Conservation (phyloP, 2,329 filamentous ascomycete species). For the Monosporascus sp. region DNA sequence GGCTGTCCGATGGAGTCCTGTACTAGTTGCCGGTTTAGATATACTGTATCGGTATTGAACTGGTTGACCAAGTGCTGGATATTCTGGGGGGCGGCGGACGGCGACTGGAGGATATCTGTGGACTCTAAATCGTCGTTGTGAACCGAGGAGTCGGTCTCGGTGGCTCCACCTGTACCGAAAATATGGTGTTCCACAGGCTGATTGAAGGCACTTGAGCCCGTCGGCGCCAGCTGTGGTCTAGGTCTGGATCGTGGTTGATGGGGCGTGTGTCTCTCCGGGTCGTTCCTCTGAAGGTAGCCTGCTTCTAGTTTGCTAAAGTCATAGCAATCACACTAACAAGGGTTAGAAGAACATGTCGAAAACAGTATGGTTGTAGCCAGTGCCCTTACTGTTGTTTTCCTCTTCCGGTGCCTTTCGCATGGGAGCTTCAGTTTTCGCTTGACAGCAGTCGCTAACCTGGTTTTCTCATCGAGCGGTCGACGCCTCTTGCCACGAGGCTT, state of each 20-base stretch:
- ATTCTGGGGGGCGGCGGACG: constrained; percentile 6
- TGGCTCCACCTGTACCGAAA: no score
- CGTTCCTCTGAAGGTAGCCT: constrained; percentile 8
- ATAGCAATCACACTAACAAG: constrained; percentile 23
- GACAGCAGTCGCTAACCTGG: constrained; percentile 20
- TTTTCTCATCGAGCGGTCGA: constrained; percentile 19
- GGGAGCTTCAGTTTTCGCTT: constrained; percentile 24
- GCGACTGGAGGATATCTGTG: constrained; percentile 4
- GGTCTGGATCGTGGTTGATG: background rate
- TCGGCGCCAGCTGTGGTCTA: background rate
- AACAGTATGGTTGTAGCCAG: background rate
- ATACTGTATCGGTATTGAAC: constrained; percentile 14
- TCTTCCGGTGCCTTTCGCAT: constrained; percentile 18
- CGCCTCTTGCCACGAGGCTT: constrained; percentile 21
- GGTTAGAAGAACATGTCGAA: constrained; percentile 7
- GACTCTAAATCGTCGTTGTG: constrained; percentile 4
- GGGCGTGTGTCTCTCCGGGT: background rate
- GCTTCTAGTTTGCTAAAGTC: constrained; percentile 24
- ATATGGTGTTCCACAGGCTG: no score
- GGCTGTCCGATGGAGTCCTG: constrained; percentile 11
- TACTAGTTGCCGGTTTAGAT: constrained; percentile 13
- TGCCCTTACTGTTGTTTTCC: constrained; percentile 21
- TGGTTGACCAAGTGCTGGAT: constrained; percentile 11
- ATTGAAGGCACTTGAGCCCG: background rate
- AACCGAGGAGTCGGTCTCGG: background rate